Base-by-base conservation (phyloP, 2,329 filamentous ascomycete genomes). In the Diaporthe vexans region DNA sequence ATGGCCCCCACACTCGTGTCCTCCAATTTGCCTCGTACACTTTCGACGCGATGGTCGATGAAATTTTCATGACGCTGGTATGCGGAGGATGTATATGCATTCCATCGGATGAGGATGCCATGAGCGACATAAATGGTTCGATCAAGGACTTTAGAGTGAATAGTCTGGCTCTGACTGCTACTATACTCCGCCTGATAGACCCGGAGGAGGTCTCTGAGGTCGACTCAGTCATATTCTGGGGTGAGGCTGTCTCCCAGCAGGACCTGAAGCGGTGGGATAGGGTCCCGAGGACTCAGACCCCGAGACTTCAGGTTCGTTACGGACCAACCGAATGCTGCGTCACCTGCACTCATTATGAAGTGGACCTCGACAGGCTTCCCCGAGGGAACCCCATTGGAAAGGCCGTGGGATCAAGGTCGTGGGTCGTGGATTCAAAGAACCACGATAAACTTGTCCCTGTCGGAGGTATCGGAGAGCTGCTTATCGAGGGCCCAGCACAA, bases 121-220 rank as follows among this genome's bases (percentile, higher is more conserved):
- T 51, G 46, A 51, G 21, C 7, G 84, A 82, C 1, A 2, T 24
- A 21, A 43, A 51, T 10, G 51, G 51, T 26, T 54, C 51, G 13
- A 54, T 54, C n/a, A 54, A n/a, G 51, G 51, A 29, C 15, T 54
- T 54, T 24, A n/a, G 51, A 54, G 51, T 54, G 51, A 54, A 54
- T 11, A 54, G 51, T 17, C 51, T 54, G 51, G 51, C 51, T 15
- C n/a, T 54, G 9, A 54, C 51, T 26, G 51, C 51, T 29, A 54
- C 51, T 10, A 54, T 54, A 29, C 10, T 54, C 24, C 51, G 51
- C 51, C 11, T 54, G 51, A 54, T 54, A 11, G 51, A 26, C n/a
- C 6, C 51, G 51, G 4, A 29, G 13, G 51, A 54, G 51, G 51
- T 54, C 51, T n/a, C 24, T 5, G 51, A 54, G 11, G 51, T 54